Conservation (phyloP, 495 filamentous ascomycete genomes). For the Trichoderma orchidacearum region DNA sequence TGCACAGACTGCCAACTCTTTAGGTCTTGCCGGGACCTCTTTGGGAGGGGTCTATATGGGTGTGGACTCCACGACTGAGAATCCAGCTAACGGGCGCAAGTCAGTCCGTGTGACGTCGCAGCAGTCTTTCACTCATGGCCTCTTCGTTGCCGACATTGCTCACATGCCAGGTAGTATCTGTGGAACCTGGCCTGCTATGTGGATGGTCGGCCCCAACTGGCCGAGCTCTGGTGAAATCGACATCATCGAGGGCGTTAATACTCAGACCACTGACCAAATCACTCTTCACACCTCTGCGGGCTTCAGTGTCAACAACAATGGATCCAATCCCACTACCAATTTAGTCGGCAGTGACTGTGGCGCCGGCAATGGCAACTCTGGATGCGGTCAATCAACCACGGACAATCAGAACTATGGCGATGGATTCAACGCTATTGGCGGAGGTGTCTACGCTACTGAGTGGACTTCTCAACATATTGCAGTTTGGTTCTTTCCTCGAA, state of each 20-base stretch:
- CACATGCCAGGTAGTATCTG: constrained; percentile 67
- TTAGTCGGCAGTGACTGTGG: constrained; percentile 36
- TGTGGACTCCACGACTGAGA: constrained; percentile 33
- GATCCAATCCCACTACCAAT: constrained; percentile 32
- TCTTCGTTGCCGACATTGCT: constrained; percentile 60
- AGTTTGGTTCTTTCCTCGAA: constrained; percentile 67
- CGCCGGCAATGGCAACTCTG: constrained; percentile 33
- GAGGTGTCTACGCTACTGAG: constrained; percentile 69
- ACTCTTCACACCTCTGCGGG: constrained; percentile 59
- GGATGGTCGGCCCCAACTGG: constrained; percentile 67
- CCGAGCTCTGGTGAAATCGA: constrained; percentile 76
- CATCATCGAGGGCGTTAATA: constrained; percentile 80
- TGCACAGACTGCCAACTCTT: constrained; percentile 35
- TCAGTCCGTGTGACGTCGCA: constrained; percentile 59
- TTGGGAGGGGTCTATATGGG: constrained; percentile 38
- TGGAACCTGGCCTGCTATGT: constrained; percentile 49
- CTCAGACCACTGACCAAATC: constrained; percentile 47
- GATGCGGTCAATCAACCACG: constrained; percentile 30
- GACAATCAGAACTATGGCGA: constrained; percentile 45
- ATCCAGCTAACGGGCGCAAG: constrained; percentile 40
- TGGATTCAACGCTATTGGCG: constrained; percentile 58
- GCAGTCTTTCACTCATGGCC: constrained; percentile 49
- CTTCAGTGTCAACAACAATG: constrained; percentile 41
- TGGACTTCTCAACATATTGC: constrained; percentile 55
- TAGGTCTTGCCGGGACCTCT: constrained; percentile 42